A percentile compares a stretch with the other conserved stretches of the same genome.
These are phyloP conservation scores for Backusella tuberculispora DNA, from an alignment of 192 early-diverging fungal species.

Conservation along the genomic window DNA sequence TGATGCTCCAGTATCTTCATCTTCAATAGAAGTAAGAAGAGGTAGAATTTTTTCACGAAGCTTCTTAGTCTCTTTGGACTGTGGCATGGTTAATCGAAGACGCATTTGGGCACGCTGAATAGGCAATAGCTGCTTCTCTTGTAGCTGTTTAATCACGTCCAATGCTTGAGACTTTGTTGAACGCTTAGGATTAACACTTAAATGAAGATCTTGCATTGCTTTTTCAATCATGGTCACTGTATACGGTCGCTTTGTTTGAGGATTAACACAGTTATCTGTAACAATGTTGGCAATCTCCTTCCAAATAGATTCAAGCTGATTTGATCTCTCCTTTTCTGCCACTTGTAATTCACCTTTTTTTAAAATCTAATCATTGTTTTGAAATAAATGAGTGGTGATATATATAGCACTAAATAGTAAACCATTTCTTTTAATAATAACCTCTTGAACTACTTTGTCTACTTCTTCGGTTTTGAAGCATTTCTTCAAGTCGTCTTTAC, in stretches of 20 bases:
- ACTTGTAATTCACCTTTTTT: constrained; percentile 97
- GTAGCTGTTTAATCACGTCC: constrained; percentile 92
- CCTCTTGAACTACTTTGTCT: constrained; percentile 79
- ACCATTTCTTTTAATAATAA: constrained; percentile 23
- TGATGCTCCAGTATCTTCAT: constrained; percentile 76
- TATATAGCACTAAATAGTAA: background rate
- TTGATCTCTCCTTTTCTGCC: constrained; percentile 92
- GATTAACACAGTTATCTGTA: constrained; percentile 95
- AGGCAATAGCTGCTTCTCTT: constrained; percentile 87
- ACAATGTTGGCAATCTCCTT: constrained; percentile 97
- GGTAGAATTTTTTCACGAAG: constrained; percentile 74
- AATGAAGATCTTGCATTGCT: constrained; percentile 93
- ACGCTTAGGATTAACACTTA: constrained; percentile 85
- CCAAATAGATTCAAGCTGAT: constrained; percentile 79
- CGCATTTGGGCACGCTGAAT: constrained; percentile 96
- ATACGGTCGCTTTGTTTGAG: constrained; percentile 91
- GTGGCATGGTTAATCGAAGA: constrained; percentile 74
- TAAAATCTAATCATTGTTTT: constrained; percentile 66
- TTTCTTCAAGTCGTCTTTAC: constrained; percentile 83
- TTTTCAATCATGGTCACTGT: constrained; percentile 99
- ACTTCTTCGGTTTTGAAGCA: constrained; percentile 88
- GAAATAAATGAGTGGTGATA: background rate
- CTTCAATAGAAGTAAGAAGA: constrained; percentile 68
- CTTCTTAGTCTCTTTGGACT: constrained; percentile 87
- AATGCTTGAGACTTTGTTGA: constrained; percentile 93